These are phyloP conservation scores for Diphasiastrum complanatum DNA, from an alignment of 83 land plant species.

Conservation along the genomic window DNA sequence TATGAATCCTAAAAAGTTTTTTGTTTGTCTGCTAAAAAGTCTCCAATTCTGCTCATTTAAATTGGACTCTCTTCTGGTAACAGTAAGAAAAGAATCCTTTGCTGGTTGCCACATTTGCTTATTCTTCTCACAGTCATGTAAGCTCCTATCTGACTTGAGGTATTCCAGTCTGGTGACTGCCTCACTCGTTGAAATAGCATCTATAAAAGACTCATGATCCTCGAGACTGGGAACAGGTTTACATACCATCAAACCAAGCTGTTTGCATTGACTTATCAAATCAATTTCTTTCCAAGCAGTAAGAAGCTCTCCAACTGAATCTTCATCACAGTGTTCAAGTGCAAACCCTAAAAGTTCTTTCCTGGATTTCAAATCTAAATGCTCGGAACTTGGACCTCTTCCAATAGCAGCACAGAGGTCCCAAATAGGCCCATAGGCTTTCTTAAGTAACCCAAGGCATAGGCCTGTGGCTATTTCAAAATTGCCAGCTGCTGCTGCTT, in stretches of 20 bases:
- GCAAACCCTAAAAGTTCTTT: constrained; percentile 84
- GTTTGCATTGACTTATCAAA: constrained; percentile 47
- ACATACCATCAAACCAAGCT: constrained; percentile 27
- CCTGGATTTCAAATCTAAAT: constrained; percentile 54
- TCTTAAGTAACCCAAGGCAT: constrained; percentile 67
- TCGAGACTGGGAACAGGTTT: not conserved
- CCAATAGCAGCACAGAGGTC: constrained; percentile 94
- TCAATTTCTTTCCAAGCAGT: constrained; percentile 90
- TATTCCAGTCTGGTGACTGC: too few relatives aligned
- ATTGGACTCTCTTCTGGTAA: too few relatives aligned
- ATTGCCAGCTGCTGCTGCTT: constrained; percentile 93
- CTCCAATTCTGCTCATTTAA: too few relatives aligned
- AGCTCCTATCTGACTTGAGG: too few relatives aligned
- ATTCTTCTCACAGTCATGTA: too few relatives aligned
- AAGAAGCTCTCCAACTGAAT: constrained; percentile 75
- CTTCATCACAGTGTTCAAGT: constrained; percentile 89
- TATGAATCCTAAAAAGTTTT: constrained; percentile 5
- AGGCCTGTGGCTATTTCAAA: constrained; percentile 69
- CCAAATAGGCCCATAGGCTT: constrained; percentile 83
- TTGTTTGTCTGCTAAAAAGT: too few relatives aligned
- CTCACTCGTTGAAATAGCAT: not conserved
- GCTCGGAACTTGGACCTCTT: constrained; percentile 73
- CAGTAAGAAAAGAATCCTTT: too few relatives aligned
- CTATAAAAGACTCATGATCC: not conserved
- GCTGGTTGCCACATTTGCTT: too few relatives aligned